phyloP scores from a whole-genome alignment of 495 filamentous ascomycete species.

The Ascobolus immersus region DNA sequence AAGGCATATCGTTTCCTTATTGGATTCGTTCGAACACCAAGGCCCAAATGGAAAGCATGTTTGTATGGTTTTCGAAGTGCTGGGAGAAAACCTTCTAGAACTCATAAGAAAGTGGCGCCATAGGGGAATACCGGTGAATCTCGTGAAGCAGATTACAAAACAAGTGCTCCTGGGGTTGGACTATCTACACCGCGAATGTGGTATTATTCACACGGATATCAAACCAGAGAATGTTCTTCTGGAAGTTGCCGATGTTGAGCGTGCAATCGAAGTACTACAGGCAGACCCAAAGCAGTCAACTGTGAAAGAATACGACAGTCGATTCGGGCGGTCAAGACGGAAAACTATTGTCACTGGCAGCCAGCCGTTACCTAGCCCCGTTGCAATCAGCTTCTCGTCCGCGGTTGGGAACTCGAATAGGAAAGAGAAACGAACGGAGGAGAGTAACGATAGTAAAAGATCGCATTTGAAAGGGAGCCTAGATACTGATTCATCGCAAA shows the following conservation, averaged over 20 bases:
- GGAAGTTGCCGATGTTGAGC: slow-evolving; percentile 96
- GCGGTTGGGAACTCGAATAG: slow-evolving; percentile 49
- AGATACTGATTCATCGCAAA: no score
- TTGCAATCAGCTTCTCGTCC: slow-evolving; percentile 82
- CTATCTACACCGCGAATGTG: slow-evolving; percentile 91
- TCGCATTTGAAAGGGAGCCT: slow-evolving; percentile 23
- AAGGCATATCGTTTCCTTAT: slow-evolving; percentile 76
- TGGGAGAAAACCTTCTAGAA: slow-evolving; percentile 85
- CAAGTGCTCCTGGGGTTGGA: slow-evolving; percentile 88
- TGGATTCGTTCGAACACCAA: slow-evolving; percentile 95
- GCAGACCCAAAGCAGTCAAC: no score
- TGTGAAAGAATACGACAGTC: no score
- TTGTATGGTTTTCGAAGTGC: slow-evolving; percentile 97
- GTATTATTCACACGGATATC: slow-evolving; percentile 94
- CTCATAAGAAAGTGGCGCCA: slow-evolving; percentile 98
- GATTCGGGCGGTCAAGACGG: slow-evolving; percentile 48
- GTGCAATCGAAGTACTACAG: no score
- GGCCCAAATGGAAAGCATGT: slow-evolving; percentile 89
- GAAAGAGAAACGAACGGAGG: slow-evolving; percentile 14
- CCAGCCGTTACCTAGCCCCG: slow-evolving; percentile 80
- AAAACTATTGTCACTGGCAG: slow-evolving; percentile 91
- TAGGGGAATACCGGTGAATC: slow-evolving; percentile 76
- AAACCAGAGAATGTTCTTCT: slow-evolving; percentile 98
- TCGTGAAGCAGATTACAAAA: slow-evolving; percentile 97
- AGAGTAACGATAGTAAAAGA: slow-evolving; percentile 27